These are phyloP conservation scores for Exophiala bonariae DNA, from an alignment of 2,329 filamentous ascomycete species.

Conservation along the genomic window DNA sequence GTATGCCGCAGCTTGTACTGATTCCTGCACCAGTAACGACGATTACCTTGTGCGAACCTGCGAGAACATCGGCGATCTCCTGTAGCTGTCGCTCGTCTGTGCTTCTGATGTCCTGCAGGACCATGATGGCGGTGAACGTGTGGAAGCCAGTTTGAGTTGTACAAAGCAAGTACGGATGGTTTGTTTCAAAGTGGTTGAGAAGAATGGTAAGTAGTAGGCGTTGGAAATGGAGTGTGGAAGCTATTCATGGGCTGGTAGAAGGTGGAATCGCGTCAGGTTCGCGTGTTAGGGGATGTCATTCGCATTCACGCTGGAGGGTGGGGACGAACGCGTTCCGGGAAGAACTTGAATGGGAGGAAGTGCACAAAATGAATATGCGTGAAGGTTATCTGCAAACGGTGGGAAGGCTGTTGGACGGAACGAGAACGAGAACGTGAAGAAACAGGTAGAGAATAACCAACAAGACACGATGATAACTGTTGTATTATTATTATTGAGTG, in stretches of 20 bases:
- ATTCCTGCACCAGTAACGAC: conserved; percentile 73
- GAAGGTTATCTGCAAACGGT: too few species aligned
- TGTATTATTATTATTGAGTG: conserved; percentile 1
- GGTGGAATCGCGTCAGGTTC: conserved; percentile 20
- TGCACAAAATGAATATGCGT: too few species aligned
- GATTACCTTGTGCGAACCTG: conserved; percentile 67
- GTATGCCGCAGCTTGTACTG: conserved; percentile 74
- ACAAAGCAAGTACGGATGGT: background rate
- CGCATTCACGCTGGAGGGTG: background rate
- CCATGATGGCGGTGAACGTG: conserved; percentile 23
- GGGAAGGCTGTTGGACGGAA: too few species aligned
- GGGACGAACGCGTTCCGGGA: conserved; percentile 3
- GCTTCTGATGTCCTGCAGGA: conserved; percentile 32
- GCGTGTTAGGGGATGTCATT: conserved; percentile 14
- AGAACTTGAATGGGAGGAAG: background rate
- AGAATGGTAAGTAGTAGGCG: background rate
- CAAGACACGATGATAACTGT: too few species aligned
- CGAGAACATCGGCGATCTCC: conserved; percentile 63
- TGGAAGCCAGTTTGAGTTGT: background rate
- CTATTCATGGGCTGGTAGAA: conserved; percentile 2
- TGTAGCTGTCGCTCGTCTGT: conserved; percentile 58
- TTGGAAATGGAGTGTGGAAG: background rate
- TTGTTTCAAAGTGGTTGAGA: background rate
- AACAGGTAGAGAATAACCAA: too few species aligned
- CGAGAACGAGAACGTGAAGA: too few species aligned